Evolutionary conservation across 148 eudicot genomes (phyloP).

Genomic region (Limonium bicolor): DNA sequence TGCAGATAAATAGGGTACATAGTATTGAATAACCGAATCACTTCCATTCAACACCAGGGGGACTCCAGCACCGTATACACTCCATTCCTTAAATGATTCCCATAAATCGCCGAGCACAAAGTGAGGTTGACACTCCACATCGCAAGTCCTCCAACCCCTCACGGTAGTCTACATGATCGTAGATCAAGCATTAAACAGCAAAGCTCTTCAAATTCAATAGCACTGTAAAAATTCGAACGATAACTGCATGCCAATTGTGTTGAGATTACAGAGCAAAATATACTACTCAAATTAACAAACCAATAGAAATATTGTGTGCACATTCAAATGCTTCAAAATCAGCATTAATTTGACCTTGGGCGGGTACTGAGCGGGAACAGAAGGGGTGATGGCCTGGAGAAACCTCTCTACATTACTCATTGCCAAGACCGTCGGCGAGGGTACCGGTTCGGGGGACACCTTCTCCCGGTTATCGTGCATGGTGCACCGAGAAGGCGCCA

Average conservation of each 20-base stretch:
- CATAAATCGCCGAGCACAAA: slow-evolving; percentile 86
- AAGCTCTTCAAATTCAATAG: background rate
- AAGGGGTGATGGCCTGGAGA: slow-evolving; percentile 55
- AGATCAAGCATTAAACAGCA: background rate
- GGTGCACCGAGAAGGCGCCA: slow-evolving; percentile 5
- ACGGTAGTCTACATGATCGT: slow-evolving; percentile 39
- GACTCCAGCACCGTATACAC: slow-evolving; percentile 93
- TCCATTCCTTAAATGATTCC: slow-evolving; percentile 96
- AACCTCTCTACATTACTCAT: slow-evolving; percentile 63
- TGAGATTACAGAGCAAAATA: background rate
- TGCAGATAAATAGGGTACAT: slow-evolving; percentile 81
- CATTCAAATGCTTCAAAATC: background rate
- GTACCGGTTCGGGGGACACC: slow-evolving; percentile 9
- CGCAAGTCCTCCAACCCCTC: slow-evolving; percentile 38
- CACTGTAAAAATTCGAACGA: background rate
- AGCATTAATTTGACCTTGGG: slow-evolving; percentile 35
- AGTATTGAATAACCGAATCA: slow-evolving; percentile 82
- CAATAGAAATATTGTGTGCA: no score
- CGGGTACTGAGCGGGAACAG: slow-evolving; percentile 49
- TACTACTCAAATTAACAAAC: no score
- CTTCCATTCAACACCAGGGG: slow-evolving; percentile 62
- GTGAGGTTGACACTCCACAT: slow-evolving; percentile 37
- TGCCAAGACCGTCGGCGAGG: slow-evolving; percentile 10
- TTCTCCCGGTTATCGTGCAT: slow-evolving; percentile 13
- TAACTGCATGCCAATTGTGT: background rate